phyloP scores from a whole-genome alignment of 2,329 filamentous ascomycete species.

The Epichloe festucae region DNA sequence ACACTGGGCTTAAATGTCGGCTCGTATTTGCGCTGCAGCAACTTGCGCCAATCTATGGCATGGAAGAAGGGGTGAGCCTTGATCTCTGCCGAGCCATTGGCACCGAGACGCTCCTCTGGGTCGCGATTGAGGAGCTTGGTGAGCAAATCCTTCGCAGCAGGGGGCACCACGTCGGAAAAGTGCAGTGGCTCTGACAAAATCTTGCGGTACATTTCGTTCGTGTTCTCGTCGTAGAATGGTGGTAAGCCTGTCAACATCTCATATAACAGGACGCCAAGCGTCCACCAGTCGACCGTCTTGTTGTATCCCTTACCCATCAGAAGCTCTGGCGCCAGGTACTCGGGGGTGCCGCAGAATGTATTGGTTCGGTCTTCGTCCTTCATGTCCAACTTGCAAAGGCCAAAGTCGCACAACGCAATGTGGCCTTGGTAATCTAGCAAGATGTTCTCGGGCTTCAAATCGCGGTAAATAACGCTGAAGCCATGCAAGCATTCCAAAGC shows the following conservation, averaged over 20 bases:
- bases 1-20: slow-evolving; percentile 95
- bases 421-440: slow-evolving; percentile 95
- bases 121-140: slow-evolving; percentile 86
- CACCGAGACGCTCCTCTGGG: slow-evolving; percentile 77
- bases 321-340: slow-evolving; percentile 91
- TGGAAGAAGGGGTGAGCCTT: slow-evolving; percentile 99
- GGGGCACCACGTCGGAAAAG: slow-evolving; percentile 90
- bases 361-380: slow-evolving; percentile 98
- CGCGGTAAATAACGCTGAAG: slow-evolving; percentile 92
- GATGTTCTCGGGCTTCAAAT: slow-evolving; percentile 77
- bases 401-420: slow-evolving; percentile 95
- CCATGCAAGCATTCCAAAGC: slow-evolving; percentile 93
- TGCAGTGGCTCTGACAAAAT: slow-evolving; percentile 92
- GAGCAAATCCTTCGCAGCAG: slow-evolving; percentile 83
- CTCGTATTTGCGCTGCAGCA: slow-evolving; percentile 95
- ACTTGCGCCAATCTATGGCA: slow-evolving; percentile 95
- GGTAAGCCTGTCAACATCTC: slow-evolving; percentile 97
- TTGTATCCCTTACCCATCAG: slow-evolving; percentile 91
- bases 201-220: slow-evolving; percentile 99
- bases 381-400: slow-evolving; percentile 97
- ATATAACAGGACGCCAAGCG: slow-evolving; percentile 87
- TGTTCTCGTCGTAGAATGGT: slow-evolving; percentile 98
- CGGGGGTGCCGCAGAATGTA: slow-evolving; percentile 95
- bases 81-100: slow-evolving; percentile 90
- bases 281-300: slow-evolving; percentile 99